These are phyloP conservation scores for Magnolia kwangsiensis DNA, from an alignment of 164 flowering plant species.

Conservation along the genomic window DNA sequence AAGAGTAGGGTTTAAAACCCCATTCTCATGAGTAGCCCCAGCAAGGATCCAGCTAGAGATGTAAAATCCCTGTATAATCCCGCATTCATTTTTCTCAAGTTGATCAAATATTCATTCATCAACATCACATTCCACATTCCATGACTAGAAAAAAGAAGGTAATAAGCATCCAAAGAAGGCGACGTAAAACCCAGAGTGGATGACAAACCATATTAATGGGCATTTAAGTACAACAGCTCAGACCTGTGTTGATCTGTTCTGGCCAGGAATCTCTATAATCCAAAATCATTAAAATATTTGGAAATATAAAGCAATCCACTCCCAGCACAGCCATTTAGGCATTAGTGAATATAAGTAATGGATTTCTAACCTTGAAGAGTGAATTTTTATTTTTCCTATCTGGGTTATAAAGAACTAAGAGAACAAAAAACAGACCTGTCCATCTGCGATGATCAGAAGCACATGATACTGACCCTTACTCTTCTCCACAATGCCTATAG, in stretches of 20 bases:
- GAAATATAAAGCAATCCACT: too few species aligned
- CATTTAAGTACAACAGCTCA: too few species aligned
- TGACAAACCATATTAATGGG: neutral
- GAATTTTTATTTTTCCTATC: neutral
- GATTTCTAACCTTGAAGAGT: neutral
- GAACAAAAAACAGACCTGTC: constrained; percentile 29
- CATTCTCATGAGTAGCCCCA: neutral
- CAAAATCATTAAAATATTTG: too few species aligned
- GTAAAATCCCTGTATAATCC: too few species aligned
- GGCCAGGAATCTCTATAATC: too few species aligned
- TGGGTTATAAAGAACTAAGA: neutral
- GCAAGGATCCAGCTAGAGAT: neutral
- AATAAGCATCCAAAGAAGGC: neutral
- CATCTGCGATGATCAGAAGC: constrained; percentile 46
- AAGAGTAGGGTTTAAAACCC: neutral
- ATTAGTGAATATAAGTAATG: too few species aligned
- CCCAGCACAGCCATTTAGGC: too few species aligned
- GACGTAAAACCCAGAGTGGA: neutral
- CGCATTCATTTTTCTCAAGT: too few species aligned
- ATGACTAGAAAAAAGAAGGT: neutral
- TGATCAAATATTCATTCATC: too few species aligned
- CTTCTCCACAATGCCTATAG: constrained; percentile 36
- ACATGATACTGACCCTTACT: constrained; percentile 50
- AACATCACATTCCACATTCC: too few species aligned
- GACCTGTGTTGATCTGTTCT: too few species aligned